Evolutionary conservation across 129 eudicot genomes (phyloP), one percentile per base, ranked within the genome.

Genomic region (Heracleum sosnowskyi): DNA sequence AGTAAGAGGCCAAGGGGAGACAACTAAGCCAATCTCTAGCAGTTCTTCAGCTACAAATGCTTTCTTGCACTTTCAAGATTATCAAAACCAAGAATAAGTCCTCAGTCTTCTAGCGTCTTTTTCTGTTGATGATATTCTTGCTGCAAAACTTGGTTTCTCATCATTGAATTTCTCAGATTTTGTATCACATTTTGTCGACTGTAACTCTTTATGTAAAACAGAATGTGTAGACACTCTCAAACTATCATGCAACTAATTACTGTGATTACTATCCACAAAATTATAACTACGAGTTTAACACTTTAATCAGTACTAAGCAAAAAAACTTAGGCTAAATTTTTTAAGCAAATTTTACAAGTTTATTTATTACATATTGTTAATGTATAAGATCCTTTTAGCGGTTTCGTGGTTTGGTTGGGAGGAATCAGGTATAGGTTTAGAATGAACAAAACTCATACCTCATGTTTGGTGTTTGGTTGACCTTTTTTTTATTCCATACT

Each of bases 61-160:
- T 17, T 42, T 81, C 74, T n/a, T 77, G 69, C 83, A 84, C 49
- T 77, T 53, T 73, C 80, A 83, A 64, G 79, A 79, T 44, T 82
- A 74, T 79, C 68, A 51, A 66, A 16, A 41, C 35, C 53, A 41
- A 37, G 76, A 73, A 12, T 26, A 5, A 73, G 76, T 42, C 34
- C 35, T 22, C 11, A 16, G 31, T n/a, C 31, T 11, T 40, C 28
- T 73, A 42, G 35, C 16, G 3, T 36, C n/a, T 7, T 33, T 20
- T 69, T 69, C 9, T 31, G 13, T 64, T 12, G 20, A 29, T 66
- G 37, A 28, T 13, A 31, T 66, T 31, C 40, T 66, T 66, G 22
- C 24, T 60, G 15, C 37, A 31, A 63, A 66, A 4, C 37, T 66
- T 16, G 36, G 39, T 66, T 24, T n/a, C 72, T 31, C 15, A 4